Conservation (phyloP, 345 rosid genomes). For the thale cress (Arabidopsis thaliana) region DNA sequence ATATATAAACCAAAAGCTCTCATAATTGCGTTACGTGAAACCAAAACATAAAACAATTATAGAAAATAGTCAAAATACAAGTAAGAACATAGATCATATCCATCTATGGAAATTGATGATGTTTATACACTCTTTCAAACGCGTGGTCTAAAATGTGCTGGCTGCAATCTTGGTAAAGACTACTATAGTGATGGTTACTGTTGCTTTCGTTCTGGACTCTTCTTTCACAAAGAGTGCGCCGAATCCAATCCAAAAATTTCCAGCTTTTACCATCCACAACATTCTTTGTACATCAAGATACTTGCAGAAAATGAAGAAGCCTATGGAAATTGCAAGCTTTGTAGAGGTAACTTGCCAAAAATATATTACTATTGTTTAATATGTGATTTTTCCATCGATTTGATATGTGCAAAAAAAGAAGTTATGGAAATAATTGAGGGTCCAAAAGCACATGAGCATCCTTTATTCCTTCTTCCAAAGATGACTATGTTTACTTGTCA, state of each 20-base stretch:
- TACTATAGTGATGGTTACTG: not conserved
- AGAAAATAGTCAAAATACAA: not conserved
- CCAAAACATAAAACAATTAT: not conserved
- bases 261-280: not conserved
- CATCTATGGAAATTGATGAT: too few species aligned
- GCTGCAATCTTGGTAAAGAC: not conserved
- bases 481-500: conserved; percentile 18
- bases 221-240: not conserved
- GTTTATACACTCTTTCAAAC: not conserved
- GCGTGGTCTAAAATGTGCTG: not conserved
- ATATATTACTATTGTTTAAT: not conserved
- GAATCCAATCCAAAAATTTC: not conserved
- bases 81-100: too few species aligned
- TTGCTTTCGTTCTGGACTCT: not conserved
- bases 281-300: not conserved
- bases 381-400: not conserved
- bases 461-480: conserved; percentile 11
- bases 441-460: conserved; percentile 3
- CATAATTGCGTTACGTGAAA: not conserved
- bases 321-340: not conserved
- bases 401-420: not conserved
- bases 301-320: not conserved
- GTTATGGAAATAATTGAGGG: not conserved
- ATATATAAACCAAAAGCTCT: not conserved
- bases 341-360: not conserved